Evolutionary conservation across 345 rosid genomes (phyloP).

Genomic region (Citrus medica): DNA sequence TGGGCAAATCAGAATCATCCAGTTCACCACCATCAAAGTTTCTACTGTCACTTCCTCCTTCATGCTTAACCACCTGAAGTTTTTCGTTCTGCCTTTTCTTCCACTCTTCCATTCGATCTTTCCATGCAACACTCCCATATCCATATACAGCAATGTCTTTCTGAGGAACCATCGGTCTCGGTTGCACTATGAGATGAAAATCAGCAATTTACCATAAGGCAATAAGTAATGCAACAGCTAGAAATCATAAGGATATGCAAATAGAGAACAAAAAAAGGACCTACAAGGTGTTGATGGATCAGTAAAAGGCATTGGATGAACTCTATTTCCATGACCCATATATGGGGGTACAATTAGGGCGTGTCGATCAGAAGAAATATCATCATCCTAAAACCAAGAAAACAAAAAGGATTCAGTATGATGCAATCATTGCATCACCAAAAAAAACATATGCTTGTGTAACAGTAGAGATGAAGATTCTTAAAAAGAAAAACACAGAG

Average conservation of each 20-base stretch:
- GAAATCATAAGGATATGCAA: neutral
- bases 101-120: conserved; percentile 93
- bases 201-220: conserved; percentile 2
- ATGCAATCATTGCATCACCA: neutral
- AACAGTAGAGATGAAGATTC: neutral
- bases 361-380: conserved; percentile 83
- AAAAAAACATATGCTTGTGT: neutral
- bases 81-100: conserved; percentile 75
- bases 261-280: conserved; percentile 19
- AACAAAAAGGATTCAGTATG: conserved; percentile 1
- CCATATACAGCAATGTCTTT: conserved; percentile 86
- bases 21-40: conserved; percentile 54
- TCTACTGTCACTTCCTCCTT: conserved; percentile 65
- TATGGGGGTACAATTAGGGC: conserved; percentile 86
- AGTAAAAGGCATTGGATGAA: conserved; percentile 59
- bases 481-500: neutral
- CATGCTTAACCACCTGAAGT: conserved; percentile 79
- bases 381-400: conserved; percentile 49
- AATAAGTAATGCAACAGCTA: neutral
- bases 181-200: conserved; percentile 50
- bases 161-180: conserved; percentile 93
- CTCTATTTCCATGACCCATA: conserved; percentile 67
- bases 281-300: conserved; percentile 75
- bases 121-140: conserved; percentile 99
- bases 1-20: conserved; percentile 88